Evolutionary conservation across 345 rosid species (phyloP), one percentile per base, ranked within the genome.

Genomic region (Eucalyptus brandiana): DNA sequence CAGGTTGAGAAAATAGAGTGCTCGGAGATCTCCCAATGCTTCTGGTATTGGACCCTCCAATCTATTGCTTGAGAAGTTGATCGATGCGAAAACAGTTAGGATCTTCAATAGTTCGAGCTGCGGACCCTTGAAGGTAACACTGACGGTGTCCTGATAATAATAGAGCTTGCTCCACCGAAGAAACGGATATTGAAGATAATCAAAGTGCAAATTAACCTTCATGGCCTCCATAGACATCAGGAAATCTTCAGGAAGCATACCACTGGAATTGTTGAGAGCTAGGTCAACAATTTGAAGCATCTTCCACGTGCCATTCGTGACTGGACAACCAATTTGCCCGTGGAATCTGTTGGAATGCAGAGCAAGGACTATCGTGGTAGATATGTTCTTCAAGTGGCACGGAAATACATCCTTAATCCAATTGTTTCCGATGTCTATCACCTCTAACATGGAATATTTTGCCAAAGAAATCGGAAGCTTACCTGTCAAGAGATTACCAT

Each of bases 241-340:
- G 76, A 50, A 40, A 17, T 23, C 23, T 28, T 9, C 4, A 13
- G 92, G 93, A 5, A 91, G 93, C 1, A 93, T 45, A 9, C 91
- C 88, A 14, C 2, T 47, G 48, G 3, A 47, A 11, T 47, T 11
- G 48, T 47, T 95, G 5, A 72, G 14, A 5, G 96, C 91, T 40
- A 94, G 65, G 54, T 95, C 96, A 2, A 95, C 90, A n/a, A 96
- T 93, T 21, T 93, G 95, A 44, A 94, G 93, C 86, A 12, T 88
- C 16, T 88, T 89, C 90, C 95, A 93, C 4, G 67, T 45, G 26
- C 23, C 28, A 9, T 83, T 16, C 30, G 1, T 5, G 2, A 8
- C 18, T 14, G 23, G 54, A 91, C 95, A 93, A n/a, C 26, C 80
- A 87, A 96, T 90, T 10, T 18, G 24, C 4, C 96, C 94, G 2